These are phyloP conservation scores for Crithidia brevicula DNA, from an alignment of 208 protist species.

Conservation along the genomic window DNA sequence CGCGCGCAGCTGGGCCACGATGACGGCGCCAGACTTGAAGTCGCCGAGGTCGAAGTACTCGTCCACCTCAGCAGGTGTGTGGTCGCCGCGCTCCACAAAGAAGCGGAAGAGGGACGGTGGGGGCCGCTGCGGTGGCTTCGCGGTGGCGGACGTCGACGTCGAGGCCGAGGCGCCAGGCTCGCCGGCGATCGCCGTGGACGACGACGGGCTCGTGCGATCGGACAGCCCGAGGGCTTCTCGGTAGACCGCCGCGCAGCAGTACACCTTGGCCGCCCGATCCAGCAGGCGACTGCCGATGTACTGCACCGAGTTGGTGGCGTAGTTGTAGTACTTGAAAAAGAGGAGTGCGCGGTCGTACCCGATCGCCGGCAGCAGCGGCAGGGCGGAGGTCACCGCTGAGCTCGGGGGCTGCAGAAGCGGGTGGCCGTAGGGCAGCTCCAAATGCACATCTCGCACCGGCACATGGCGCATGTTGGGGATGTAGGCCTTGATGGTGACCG, in stretches of 20 bases:
- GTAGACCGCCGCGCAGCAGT: slow-evolving; percentile 45
- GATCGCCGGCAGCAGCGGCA: slow-evolving; percentile 33
- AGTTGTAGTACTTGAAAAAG: slow-evolving; percentile 86
- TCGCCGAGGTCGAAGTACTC: slow-evolving; percentile 35
- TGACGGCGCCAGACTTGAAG: slow-evolving; percentile 30
- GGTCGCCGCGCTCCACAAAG: slow-evolving; percentile 43
- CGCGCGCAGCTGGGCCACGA: slow-evolving; percentile 61
- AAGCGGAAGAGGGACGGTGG: slow-evolving; percentile 36
- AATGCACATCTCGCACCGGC: slow-evolving; percentile 34
- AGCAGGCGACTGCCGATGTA: slow-evolving; percentile 68
- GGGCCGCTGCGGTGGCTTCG: slow-evolving; percentile 3
- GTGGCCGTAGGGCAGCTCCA: slow-evolving; percentile 28
- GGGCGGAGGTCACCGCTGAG: background rate
- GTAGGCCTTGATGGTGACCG: slow-evolving; percentile 17
- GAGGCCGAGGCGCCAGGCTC: background rate
- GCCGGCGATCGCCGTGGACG: background rate
- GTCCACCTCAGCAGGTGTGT: slow-evolving; percentile 32
- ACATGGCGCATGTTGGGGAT: slow-evolving; percentile 15
- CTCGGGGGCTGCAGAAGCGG: slow-evolving; percentile 9
- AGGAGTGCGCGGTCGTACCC: slow-evolving; percentile 53
- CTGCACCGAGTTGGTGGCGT: slow-evolving; percentile 46
- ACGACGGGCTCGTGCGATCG: background rate
- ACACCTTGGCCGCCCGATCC: slow-evolving; percentile 42
- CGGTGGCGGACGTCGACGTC: background rate
- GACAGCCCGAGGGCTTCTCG: slow-evolving; percentile 37